Conservation (phyloP, 2,329 filamentous ascomycete genomes). For the Phoma sp. region DNA sequence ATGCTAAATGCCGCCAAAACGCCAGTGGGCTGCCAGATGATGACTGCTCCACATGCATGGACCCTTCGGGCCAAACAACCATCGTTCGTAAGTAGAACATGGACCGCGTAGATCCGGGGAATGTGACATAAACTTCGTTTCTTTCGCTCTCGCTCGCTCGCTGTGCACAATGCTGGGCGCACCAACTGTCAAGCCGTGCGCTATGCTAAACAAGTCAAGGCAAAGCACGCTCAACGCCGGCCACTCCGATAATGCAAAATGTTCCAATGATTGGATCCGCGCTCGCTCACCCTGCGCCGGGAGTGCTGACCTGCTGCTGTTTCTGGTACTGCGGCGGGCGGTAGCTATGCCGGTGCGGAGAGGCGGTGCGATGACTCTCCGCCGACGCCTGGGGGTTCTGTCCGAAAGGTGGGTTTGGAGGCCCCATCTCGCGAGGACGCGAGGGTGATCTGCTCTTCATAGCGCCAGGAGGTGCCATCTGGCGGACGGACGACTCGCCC, state of each 20-base stretch:
- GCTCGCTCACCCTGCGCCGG: conserved; percentile 42
- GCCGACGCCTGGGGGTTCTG: conserved; percentile 41
- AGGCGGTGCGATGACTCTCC: conserved; percentile 45
- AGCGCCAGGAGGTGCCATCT: conserved; percentile 57
- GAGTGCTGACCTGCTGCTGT: conserved; percentile 44
- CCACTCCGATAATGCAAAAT: conserved; percentile 33
- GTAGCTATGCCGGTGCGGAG: conserved; percentile 48
- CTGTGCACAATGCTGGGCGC: conserved; percentile 3
- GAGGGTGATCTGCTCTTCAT: conserved; percentile 35
- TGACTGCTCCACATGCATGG: conserved; percentile 7
- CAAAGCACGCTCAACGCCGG: conserved; percentile 15
- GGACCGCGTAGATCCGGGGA: conserved; percentile 16
- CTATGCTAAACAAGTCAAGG: background rate
- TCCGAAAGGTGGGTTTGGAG: conserved; percentile 44
- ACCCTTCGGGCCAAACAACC: conserved; percentile 4
- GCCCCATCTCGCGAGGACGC: conserved; percentile 38
- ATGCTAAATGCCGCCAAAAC: conserved; percentile 10
- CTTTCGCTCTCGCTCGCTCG: conserved; percentile 3
- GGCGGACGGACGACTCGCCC: conserved; percentile 82
- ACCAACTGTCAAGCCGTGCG: conserved; percentile 4
- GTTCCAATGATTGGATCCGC: background rate
- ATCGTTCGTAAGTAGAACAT: conserved; percentile 16
- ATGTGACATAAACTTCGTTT: conserved; percentile 14
- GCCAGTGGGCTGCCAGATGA: conserved; percentile 3
- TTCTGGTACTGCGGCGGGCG: conserved; percentile 46